Percentiles rank a stretch among this genome's conserved stretches.
These are phyloP conservation scores for Neurospora sp. DNA, from an alignment of 2,329 filamentous ascomycete species.

Conservation along the genomic window DNA sequence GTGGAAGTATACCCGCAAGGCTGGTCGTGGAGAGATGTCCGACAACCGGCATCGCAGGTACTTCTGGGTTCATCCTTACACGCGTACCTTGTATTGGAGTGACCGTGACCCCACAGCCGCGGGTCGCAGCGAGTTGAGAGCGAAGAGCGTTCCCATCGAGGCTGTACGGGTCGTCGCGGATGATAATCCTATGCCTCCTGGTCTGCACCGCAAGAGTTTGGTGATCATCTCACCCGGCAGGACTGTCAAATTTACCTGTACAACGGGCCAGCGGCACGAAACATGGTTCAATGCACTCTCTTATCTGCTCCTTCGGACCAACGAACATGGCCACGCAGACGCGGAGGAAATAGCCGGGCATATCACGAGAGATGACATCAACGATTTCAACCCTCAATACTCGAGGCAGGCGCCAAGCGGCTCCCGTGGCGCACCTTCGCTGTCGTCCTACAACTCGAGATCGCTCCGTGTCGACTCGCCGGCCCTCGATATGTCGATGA, in stretches of 20 bases:
- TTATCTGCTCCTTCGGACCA: constrained; percentile 75
- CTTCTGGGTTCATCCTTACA: constrained; percentile 99
- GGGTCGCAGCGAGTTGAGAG: constrained; percentile 62
- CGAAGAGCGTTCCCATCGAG: constrained; percentile 90
- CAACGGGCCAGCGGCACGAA: constrained; percentile 88
- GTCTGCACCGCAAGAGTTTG: constrained; percentile 87
- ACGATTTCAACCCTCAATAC: constrained; percentile 72
- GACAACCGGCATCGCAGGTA: constrained; percentile 86
- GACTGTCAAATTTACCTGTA: constrained; percentile 85
- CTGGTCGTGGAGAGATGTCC: constrained; percentile 80
- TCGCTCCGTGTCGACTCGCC: constrained; percentile 58
- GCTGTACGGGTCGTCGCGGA: constrained; percentile 85
- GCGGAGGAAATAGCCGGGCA: constrained; percentile 48
- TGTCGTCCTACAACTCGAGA: constrained; percentile 73
- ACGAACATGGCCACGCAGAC: constrained; percentile 51
- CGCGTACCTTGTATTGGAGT: constrained; percentile 93
- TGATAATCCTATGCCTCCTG: constrained; percentile 90
- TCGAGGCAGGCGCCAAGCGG: constrained; percentile 33
- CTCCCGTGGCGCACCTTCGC: constrained; percentile 49
- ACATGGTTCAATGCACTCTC: constrained; percentile 98
- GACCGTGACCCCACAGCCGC: constrained; percentile 74
- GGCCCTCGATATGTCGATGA: constrained; percentile 36
- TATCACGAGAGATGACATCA: constrained; percentile 52
- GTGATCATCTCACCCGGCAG: constrained; percentile 83
- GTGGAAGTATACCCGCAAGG: constrained; percentile 97